Percentiles rank a stretch among this genome's conserved stretches.
These are phyloP conservation scores for Ophiostoma triangulosporum DNA, from an alignment of 2,329 filamentous ascomycete genomes.

Conservation along the genomic window DNA sequence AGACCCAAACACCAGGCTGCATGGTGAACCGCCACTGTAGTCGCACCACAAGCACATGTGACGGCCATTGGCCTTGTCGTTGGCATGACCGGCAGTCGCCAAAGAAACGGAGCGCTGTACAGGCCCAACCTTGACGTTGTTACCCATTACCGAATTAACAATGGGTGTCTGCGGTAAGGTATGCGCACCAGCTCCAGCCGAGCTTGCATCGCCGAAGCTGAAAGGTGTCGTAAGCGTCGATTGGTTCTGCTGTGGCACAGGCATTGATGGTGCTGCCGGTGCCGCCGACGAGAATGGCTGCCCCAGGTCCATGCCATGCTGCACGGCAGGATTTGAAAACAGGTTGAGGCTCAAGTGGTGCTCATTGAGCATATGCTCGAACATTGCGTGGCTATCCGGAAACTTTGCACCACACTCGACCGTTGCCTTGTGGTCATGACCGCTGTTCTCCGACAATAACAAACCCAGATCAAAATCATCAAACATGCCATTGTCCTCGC, in stretches of 20 bases:
- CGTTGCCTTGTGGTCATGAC: not conserved
- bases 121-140: not conserved
- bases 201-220: not conserved
- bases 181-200: not conserved
- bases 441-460: not conserved
- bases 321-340: not conserved
- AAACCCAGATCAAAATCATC: constrained; percentile 9
- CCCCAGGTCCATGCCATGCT: not conserved
- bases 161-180: not conserved
- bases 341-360: constrained; percentile 8
- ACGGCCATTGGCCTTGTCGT: not conserved
- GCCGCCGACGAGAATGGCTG: constrained; percentile 5
- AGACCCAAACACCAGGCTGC: constrained; percentile 24
- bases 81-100: not conserved
- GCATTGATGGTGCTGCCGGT: constrained; percentile 1
- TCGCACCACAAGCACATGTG: constrained; percentile 21
- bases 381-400: constrained; percentile 14
- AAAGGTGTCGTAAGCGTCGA: not conserved
- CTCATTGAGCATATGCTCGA: constrained; percentile 14
- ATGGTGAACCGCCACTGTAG: constrained; percentile 13
- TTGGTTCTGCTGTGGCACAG: not conserved
- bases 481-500: constrained; percentile 3
- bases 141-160: not conserved
- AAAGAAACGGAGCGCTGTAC: not conserved
- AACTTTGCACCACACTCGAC: constrained; percentile 14